phyloP scores from a whole-genome alignment of 331 rosid species.

The Erythrophleum ivorense region DNA sequence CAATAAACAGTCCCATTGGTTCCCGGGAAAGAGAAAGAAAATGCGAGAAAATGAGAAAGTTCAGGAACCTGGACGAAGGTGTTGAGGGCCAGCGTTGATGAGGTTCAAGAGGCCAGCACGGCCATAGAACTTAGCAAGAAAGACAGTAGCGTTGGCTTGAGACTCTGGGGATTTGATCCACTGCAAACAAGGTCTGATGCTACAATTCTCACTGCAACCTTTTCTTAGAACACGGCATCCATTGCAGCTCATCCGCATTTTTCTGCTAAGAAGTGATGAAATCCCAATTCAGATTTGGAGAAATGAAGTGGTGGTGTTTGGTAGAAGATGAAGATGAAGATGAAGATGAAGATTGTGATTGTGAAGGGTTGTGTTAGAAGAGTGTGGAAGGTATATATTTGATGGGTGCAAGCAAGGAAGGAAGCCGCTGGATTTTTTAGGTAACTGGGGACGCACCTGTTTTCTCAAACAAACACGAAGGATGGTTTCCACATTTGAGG shows the following conservation, averaged over 20 bases:
- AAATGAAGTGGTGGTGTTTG: no score
- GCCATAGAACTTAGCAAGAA: constrained; percentile 96
- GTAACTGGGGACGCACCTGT: constrained; percentile 61
- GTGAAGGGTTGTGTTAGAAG: neutral
- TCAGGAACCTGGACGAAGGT: constrained; percentile 81
- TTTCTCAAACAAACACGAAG: constrained; percentile 16
- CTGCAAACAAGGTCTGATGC: constrained; percentile 81
- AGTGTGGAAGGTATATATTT: neutral
- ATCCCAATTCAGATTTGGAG: neutral
- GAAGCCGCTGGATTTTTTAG: constrained; percentile 60
- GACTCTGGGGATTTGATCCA: constrained; percentile 90
- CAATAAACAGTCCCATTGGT: neutral
- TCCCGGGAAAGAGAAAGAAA: neutral
- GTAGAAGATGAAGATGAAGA: neutral
- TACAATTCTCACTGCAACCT: constrained; percentile 86
- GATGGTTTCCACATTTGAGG: constrained; percentile 64
- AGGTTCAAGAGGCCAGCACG: constrained; percentile 97
- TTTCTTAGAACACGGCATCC: constrained; percentile 92
- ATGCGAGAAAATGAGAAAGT: neutral
- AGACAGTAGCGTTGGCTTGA: constrained; percentile 91
- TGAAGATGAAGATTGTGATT: neutral
- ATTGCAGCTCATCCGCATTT: constrained; percentile 95
- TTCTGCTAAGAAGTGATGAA: neutral
- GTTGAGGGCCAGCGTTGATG: constrained; percentile 80
- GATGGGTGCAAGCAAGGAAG: constrained; percentile 17